Conservation (phyloP, 1,284 basidiomycete genomes). For the Malassezia yamatoensis region DNA sequence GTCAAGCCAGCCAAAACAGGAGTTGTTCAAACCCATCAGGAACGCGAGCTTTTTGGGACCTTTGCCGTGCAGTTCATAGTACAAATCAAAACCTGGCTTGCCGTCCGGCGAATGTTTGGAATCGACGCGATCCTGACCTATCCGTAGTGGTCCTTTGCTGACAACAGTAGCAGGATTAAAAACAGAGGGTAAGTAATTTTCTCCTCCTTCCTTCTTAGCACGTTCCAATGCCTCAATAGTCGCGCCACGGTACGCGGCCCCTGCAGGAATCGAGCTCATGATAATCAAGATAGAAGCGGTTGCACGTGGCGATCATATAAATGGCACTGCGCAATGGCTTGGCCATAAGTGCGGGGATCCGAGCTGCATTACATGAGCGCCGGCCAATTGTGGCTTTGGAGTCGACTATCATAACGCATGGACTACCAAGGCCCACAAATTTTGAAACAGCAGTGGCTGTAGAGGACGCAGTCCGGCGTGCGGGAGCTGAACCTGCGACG, state of each 20-base stretch:
- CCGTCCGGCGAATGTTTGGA: conserved; percentile 11
- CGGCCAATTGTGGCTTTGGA: conserved; percentile 53
- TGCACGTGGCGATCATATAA: not conserved
- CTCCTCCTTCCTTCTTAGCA: conserved; percentile 19
- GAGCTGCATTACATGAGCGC: conserved; percentile 13
- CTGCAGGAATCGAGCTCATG: conserved; percentile 21
- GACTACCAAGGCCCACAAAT: conserved; percentile 59
- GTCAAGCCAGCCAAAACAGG: conserved; percentile 47
- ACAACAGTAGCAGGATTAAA: conserved; percentile 35
- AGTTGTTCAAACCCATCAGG: conserved; percentile 49
- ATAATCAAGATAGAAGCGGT: not conserved
- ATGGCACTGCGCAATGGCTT: not conserved
- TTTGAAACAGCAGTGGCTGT: conserved; percentile 63
- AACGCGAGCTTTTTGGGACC: conserved; percentile 32
- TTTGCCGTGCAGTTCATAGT: conserved; percentile 46
- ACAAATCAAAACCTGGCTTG: conserved; percentile 32
- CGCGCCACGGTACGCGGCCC: conserved; percentile 38
- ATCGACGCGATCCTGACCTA: conserved; percentile 22
- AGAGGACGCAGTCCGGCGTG: conserved; percentile 66
- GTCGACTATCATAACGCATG: conserved; percentile 84
- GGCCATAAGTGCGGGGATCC: conserved; percentile 2
- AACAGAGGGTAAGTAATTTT: conserved; percentile 29
- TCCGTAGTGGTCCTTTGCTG: conserved; percentile 19
- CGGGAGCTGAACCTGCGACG: conserved; percentile 75
- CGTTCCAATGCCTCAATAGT: conserved; percentile 22